Evolutionary conservation across 345 rosid species (phyloP).

Genomic region (Boechera divaricarpa): DNA sequence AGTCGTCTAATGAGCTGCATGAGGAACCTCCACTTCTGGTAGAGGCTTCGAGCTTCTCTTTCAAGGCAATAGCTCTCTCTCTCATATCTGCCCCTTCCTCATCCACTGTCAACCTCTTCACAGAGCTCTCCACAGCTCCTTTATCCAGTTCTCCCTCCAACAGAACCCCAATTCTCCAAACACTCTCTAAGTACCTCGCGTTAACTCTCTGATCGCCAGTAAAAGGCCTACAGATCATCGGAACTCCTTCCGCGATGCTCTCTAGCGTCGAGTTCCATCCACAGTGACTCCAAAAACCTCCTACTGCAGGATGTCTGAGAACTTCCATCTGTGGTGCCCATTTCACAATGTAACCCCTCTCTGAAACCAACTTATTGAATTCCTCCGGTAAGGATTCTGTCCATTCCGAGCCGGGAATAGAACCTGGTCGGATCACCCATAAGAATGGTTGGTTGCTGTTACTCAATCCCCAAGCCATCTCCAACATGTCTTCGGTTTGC

Average conservation of each 20-base stretch:
- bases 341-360: conserved; percentile 50
- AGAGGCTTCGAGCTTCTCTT: conserved; percentile 38
- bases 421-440: conserved; percentile 54
- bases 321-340: conserved; percentile 64
- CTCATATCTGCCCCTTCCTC: conserved; percentile 47
- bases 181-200: conserved; percentile 47
- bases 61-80: conserved; percentile 37
- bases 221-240: conserved; percentile 53
- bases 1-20: conserved; percentile 32
- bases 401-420: conserved; percentile 34
- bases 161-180: conserved; percentile 52
- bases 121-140: conserved; percentile 35
- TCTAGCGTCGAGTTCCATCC: conserved; percentile 61
- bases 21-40: conserved; percentile 41
- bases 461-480: conserved; percentile 52
- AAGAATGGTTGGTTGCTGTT: conserved; percentile 54
- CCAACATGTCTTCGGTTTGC: conserved; percentile 31
- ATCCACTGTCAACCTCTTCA: conserved; percentile 45
- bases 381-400: conserved; percentile 45
- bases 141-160: conserved; percentile 47
- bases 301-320: conserved; percentile 53
- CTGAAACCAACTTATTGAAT: conserved; percentile 38
- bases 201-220: conserved; percentile 51
- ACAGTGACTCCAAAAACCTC: conserved; percentile 60
- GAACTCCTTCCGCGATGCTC: conserved; percentile 59